These are phyloP conservation scores for Mrakia gelida DNA, from an alignment of 768 basidiomycete species.

Conservation along the genomic window DNA sequence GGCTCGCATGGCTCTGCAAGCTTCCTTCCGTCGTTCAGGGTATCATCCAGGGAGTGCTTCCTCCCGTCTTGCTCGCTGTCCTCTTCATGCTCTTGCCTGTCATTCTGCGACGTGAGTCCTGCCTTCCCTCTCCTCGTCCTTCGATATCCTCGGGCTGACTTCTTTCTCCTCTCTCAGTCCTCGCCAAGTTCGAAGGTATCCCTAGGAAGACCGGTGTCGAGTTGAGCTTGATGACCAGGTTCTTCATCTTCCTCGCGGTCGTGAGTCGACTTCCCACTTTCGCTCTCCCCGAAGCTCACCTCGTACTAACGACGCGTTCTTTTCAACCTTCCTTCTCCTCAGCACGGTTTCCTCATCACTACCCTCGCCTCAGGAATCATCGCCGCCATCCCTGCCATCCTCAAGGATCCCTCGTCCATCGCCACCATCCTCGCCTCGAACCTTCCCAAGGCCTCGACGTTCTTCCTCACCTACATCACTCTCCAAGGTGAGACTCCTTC, in stretches of 20 bases:
- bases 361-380: constrained; percentile 80
- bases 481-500: constrained; percentile 53
- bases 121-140: background rate
- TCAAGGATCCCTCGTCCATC: constrained; percentile 63
- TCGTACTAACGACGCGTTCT: background rate
- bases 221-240: constrained; percentile 84
- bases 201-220: constrained; percentile 79
- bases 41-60: constrained; percentile 71
- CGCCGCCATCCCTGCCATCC: constrained; percentile 59
- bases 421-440: constrained; percentile 69
- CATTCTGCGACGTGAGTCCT: constrained; percentile 60
- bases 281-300: background rate
- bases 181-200: constrained; percentile 83
- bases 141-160: background rate
- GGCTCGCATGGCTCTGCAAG: constrained; percentile 79
- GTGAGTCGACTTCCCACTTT: constrained; percentile 51
- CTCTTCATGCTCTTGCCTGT: constrained; percentile 87
- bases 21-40: constrained; percentile 50
- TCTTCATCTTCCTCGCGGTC: constrained; percentile 84
- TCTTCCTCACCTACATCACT: constrained; percentile 80
- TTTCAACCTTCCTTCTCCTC: background rate
- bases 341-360: constrained; percentile 93
- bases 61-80: constrained; percentile 79
- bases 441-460: constrained; percentile 76
- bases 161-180: constrained; percentile 45